These are phyloP conservation scores for Debaryomyces robertsiae DNA, from an alignment of 1,139 yeast species.

Conservation along the genomic window DNA sequence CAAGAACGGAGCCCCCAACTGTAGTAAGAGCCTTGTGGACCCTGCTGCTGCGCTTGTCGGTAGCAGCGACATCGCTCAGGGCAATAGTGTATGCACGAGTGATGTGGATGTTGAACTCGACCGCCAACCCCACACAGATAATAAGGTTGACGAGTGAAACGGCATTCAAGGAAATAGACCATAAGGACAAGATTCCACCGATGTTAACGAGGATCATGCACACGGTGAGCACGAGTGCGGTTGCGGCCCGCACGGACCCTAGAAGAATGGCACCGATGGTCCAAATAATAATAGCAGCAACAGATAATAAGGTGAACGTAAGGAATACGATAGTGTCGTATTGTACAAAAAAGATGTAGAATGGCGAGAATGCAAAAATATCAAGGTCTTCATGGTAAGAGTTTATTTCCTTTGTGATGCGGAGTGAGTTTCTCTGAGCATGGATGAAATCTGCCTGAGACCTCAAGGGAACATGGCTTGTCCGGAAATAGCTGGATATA, in stretches of 20 bases:
- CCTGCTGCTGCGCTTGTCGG: constrained; percentile 1
- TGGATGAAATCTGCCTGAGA: constrained; percentile 83
- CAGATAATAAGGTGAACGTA: constrained; percentile 55
- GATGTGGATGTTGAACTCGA: constrained; percentile 88
- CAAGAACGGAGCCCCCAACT: constrained; percentile 85
- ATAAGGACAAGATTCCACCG: constrained; percentile 76
- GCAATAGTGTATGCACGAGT: constrained; percentile 67
- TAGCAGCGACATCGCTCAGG: constrained; percentile 1
- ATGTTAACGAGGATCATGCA: constrained; percentile 67
- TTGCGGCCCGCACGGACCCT: constrained; percentile 67
- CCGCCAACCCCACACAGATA: constrained; percentile 89
- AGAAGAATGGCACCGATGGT: constrained; percentile 57
- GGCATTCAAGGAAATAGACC: constrained; percentile 82
- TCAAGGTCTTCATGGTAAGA: constrained; percentile 40
- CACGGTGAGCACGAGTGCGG: constrained; percentile 60
- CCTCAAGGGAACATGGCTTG: constrained; percentile 78
- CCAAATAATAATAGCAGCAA: constrained; percentile 61
- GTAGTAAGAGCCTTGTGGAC: constrained; percentile 52
- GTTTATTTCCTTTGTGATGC: constrained; percentile 65
- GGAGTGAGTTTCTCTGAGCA: constrained; percentile 74
- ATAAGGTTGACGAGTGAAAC: constrained; percentile 85
- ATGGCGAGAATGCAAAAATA: constrained; percentile 90
- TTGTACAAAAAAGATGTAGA: constrained; percentile 90
- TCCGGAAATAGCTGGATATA: constrained; percentile 67
- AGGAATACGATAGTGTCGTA: constrained; percentile 63